Evolutionary conservation across 2,329 filamentous ascomycete genomes (phyloP).

Genomic region (Epichloe sp.): DNA sequence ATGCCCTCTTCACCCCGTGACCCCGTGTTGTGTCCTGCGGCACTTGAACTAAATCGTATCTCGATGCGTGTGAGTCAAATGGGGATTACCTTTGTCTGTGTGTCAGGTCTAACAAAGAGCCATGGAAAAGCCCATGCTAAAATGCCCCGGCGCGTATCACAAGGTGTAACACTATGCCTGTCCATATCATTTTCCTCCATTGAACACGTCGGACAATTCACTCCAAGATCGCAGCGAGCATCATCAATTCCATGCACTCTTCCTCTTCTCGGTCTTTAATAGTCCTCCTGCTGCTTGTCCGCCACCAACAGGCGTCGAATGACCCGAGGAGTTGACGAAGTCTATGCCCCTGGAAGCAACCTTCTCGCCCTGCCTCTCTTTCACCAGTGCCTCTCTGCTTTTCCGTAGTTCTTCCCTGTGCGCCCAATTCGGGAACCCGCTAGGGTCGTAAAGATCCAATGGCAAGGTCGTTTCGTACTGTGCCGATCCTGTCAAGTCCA

Average conservation of each 20-base stretch:
- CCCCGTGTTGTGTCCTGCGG: not conserved
- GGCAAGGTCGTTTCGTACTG: constrained; percentile 55
- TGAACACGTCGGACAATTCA: not conserved
- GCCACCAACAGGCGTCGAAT: constrained; percentile 8
- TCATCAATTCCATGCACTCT: constrained; percentile 20
- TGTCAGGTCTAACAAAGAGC: not conserved
- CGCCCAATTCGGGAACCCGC: constrained; percentile 40
- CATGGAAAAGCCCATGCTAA: not conserved
- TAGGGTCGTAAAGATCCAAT: constrained; percentile 44
- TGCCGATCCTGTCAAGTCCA: constrained; percentile 31
- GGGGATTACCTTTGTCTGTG: not conserved
- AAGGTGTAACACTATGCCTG: not conserved
- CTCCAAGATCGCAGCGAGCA: no score
- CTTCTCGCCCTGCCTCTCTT: constrained; percentile 30
- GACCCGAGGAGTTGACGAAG: constrained; percentile 30
- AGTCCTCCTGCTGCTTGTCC: constrained; percentile 10
- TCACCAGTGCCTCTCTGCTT: constrained; percentile 31
- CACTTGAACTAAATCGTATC: not conserved
- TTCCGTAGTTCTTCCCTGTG: constrained; percentile 36
- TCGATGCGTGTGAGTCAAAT: not conserved
- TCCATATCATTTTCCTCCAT: not conserved
- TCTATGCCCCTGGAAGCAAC: constrained; percentile 32
- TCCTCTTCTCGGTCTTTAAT: constrained; percentile 19
- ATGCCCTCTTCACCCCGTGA: not conserved
- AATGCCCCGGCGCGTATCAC: not conserved